phyloP scores from a whole-genome alignment of 768 basidiomycete genomes.

The Boletales sp. region DNA sequence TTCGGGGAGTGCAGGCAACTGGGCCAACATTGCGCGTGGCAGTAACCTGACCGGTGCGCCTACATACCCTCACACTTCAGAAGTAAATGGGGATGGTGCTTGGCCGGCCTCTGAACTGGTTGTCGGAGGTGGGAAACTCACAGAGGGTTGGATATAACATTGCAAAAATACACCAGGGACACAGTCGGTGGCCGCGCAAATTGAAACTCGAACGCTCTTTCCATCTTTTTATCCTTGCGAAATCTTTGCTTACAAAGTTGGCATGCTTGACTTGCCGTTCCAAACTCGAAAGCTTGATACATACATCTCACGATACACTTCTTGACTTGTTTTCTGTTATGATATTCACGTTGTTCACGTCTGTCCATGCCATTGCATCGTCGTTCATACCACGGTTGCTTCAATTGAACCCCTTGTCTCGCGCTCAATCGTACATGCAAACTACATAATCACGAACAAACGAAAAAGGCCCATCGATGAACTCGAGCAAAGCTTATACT shows the following conservation, averaged over 20 bases:
- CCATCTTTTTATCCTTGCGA: conserved; percentile 5
- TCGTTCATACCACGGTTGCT: conserved; percentile 44
- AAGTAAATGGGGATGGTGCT: conserved; percentile 49
- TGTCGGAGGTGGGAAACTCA: conserved; percentile 47
- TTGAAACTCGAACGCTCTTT: conserved; percentile 41
- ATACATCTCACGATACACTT: conserved; percentile 30
- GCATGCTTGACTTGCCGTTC: conserved; percentile 4
- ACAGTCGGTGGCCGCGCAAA: conserved; percentile 4
- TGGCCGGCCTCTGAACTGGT: conserved; percentile 57
- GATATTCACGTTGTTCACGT: conserved; percentile 42
- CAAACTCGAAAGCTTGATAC: conserved; percentile 22
- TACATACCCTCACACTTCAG: conserved; percentile 54
- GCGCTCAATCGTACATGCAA: conserved; percentile 9
- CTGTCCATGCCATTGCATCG: conserved; percentile 16
- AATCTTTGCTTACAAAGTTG: conserved; percentile 6
- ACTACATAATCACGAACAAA: neutral
- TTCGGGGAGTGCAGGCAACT: conserved; percentile 78
- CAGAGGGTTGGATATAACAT: conserved; percentile 46
- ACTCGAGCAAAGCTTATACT: conserved; percentile 10
- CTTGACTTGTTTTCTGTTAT: conserved; percentile 36
- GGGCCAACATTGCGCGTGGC: conserved; percentile 60
- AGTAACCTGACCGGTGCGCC: conserved; percentile 46
- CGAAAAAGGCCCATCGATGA: neutral
- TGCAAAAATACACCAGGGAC: conserved; percentile 5
- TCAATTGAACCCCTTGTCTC: conserved; percentile 34